A percentile compares a stretch with the other conserved stretches of the same genome.
These are phyloP conservation scores for Fraxinus angustifolia DNA, from an alignment of 305 asterid species.

Conservation along the genomic window DNA sequence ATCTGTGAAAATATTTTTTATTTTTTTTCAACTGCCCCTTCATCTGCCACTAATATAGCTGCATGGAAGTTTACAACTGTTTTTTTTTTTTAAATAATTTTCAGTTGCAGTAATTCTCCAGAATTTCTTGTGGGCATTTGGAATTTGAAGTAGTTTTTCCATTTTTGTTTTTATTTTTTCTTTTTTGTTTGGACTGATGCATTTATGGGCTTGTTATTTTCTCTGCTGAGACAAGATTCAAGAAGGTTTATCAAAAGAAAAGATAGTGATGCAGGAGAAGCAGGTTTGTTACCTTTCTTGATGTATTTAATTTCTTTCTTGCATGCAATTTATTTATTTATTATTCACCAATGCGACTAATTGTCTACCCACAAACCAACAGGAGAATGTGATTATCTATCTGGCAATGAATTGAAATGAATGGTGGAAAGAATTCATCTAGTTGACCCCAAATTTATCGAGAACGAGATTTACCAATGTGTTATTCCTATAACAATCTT, in stretches of 20 bases:
- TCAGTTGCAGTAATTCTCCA: conserved; percentile 8
- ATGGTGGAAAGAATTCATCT: background rate
- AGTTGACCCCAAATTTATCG: background rate
- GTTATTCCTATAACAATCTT: background rate
- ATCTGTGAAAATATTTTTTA: background rate
- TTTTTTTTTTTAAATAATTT: background rate
- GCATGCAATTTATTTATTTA: background rate
- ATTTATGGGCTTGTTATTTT: conserved; percentile 56
- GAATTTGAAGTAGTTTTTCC: conserved; percentile 5
- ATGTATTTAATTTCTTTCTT: background rate
- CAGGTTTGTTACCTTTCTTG: conserved; percentile 44
- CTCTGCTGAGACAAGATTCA: conserved; percentile 41
- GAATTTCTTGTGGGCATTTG: background rate
- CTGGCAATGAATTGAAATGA: background rate
- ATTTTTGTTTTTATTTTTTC: background rate
- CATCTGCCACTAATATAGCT: background rate
- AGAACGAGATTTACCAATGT: background rate
- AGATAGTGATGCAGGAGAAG: conserved; percentile 87
- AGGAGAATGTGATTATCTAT: background rate
- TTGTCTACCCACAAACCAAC: background rate
- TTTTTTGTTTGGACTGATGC: conserved; percentile 23
- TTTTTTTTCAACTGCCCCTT: background rate
- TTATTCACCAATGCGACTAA: background rate
- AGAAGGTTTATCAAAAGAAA: conserved; percentile 68
- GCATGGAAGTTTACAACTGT: conserved; percentile 14